A percentile compares a stretch with the other conserved stretches of the same genome.
These are phyloP conservation scores for Selaginella tamariscina DNA, from an alignment of 75 land plant genomes.

Conservation along the genomic window DNA sequence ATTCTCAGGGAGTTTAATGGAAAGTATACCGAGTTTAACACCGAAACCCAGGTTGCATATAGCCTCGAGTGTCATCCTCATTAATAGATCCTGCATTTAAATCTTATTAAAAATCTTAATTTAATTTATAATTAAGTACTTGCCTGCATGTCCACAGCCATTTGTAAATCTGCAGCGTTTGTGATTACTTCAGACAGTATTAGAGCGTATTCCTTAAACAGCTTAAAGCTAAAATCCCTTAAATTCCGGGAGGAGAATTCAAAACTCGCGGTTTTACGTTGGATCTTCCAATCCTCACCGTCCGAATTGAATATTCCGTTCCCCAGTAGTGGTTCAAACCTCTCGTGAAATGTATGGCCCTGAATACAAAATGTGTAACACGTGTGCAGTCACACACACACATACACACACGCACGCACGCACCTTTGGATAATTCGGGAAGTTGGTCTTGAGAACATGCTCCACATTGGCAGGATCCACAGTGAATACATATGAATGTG, in stretches of 20 bases:
- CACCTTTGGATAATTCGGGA: not conserved
- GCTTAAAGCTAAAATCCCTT: not conserved
- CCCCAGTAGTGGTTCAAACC: not conserved
- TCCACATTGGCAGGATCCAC: slow-evolving; percentile 5
- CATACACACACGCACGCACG: not conserved
- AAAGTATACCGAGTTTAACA: slow-evolving; percentile 26
- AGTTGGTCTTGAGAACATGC: slow-evolving; percentile 10
- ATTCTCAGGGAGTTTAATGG: slow-evolving; percentile 18
- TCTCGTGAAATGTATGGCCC: not conserved
- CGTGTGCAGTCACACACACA: too few relatives aligned
- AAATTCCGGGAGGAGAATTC: not conserved
- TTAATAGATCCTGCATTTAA: slow-evolving; percentile 37
- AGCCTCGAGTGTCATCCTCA: slow-evolving; percentile 42
- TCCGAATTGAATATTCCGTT: slow-evolving; percentile 4
- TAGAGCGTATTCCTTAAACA: not conserved
- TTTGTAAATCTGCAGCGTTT: not conserved
- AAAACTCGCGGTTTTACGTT: slow-evolving; percentile 8
- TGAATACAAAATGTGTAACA: not conserved
- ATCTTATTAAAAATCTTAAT: not conserved
- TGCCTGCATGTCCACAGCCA: not conserved
- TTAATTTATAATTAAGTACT: not conserved
- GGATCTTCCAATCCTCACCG: not conserved
- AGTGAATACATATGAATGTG: not conserved
- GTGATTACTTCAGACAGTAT: not conserved
- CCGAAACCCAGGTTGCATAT: slow-evolving; percentile 56